Base-by-base conservation (phyloP, 768 basidiomycete genomes). In the Suillus ampliporus region DNA sequence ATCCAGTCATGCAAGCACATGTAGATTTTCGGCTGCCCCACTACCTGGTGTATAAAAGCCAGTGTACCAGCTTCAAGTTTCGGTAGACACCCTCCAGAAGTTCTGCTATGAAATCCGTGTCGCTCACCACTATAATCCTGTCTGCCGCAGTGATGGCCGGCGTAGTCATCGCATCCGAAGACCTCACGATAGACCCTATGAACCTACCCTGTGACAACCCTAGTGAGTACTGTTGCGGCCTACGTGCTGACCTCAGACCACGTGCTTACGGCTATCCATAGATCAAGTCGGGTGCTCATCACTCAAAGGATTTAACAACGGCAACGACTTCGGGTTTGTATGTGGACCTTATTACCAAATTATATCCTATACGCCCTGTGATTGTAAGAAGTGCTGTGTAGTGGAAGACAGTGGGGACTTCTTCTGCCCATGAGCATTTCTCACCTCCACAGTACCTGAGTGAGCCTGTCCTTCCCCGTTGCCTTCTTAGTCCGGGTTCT, bases 291-390 rank as follows among this genome's bases (percentile, higher is more conserved):
- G 1, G 23, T 48, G 47, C 23, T 26, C 47, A 48, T 15, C 23
- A 13, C 6, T 48, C 14, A 15, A 26, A 15, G 3, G 3, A 6
- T 48, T 21, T 21, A 48, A 48, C 7, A 15, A 48, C 14, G 47
- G 26, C 21, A 6, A 48, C 23, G 47, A 48, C 26, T 48, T 26
- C 6, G 14, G 1, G 21, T 46, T 13, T 8, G 2, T 15, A 5
- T 26, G 47, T 3, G 47, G 47, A 48, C 0, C 23, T 26, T 0
- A 7, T 0, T 0, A 8, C 23, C 23, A 1, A 15, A 48, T 48
- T 26, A 4, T 0, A 8, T 1, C 1, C 23, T 26, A 8, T 23
- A 0, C 1, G 0, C 3, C 7, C 8, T 48, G 23, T 15, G 0
- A 2, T 1, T 48, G 47, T 48, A 8, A 15, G 15, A 26, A 48